Evolutionary conservation across 1,284 basidiomycete species (phyloP), one percentile per base, ranked within the genome.

Genomic region (Vanrija pseudolonga): DNA sequence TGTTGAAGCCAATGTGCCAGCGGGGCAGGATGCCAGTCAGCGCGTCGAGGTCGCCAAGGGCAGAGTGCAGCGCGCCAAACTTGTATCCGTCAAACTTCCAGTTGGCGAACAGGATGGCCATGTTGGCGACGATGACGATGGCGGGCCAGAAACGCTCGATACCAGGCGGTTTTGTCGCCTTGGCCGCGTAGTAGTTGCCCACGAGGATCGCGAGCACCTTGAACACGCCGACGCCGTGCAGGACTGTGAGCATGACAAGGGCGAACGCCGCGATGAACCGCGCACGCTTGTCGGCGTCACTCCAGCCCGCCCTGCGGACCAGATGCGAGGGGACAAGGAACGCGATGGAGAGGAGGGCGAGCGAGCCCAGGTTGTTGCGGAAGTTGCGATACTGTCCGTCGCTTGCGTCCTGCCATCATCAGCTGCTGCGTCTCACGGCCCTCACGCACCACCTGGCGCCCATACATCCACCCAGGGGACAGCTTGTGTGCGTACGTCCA

Each of bases 1-100:
- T 94, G 74, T 98, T 98, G 81, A 95, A 98, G 64, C 81, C 85
- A 68, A 98, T 83, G 67, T 97, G 85, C 95, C 96, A 98, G 28
- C 92, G 81, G 5, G 92, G 89, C 83, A 93, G 52, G 80, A 84
- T 45, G 80, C 95, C 77, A 75, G 45, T 52, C 42, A 62, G 45
- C 55, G 66, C 59, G 70, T 97, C 92, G 69, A 87, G 64, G 17
- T 70, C 72, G 6, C 76, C 80, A 32, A 95, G 71, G 5, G 76
- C 72, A 0, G 85, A 73, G 45, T 84, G 80, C 5, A 95, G 59
- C 15, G 69, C 70, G 0, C 79, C 80, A 69, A 87, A 91, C 3
- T 76, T 78, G 71, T 92, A 94, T 0, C 95, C 95, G 24, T 84
- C 80, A 63, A 84, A 84, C 60, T 81, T 77, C 62, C 95, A 89